These are phyloP conservation scores for Violaceomyces palustris DNA, from an alignment of 1,284 basidiomycete genomes.

Conservation along the genomic window DNA sequence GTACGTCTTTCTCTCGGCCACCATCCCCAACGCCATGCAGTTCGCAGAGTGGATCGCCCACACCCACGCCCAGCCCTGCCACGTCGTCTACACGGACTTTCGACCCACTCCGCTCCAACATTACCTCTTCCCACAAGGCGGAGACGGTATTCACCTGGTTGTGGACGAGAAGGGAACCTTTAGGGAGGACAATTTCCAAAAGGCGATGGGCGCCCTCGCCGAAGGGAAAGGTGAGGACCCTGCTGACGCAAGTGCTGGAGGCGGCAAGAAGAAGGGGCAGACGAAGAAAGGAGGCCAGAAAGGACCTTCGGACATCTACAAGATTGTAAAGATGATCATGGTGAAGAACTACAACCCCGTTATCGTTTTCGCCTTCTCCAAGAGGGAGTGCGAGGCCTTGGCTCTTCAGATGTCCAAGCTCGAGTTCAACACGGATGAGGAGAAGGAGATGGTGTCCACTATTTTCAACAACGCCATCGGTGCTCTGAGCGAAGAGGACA, in stretches of 20 bases:
- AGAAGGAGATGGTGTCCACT: constrained; percentile 78
- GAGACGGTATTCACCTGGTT: constrained; percentile 93
- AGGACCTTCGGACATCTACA: constrained; percentile 96
- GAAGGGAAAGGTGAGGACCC: constrained; percentile 79
- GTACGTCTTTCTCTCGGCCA: constrained; percentile 99
- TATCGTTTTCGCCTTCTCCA: constrained; percentile 97
- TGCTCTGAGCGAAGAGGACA: constrained; percentile 80
- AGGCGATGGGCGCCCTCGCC: constrained; percentile 90
- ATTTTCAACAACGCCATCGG: constrained; percentile 95
- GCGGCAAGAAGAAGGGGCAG: constrained; percentile 62
- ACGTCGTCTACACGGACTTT: constrained; percentile 99
- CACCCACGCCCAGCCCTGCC: constrained; percentile 94
- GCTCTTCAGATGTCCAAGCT: constrained; percentile 89
- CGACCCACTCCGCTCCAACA: constrained; percentile 96
- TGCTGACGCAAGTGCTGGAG: constrained; percentile 67
- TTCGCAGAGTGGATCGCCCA: constrained; percentile 99
- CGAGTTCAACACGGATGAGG: constrained; percentile 91
- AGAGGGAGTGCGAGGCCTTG: constrained; percentile 91
- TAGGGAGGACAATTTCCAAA: constrained; percentile 93
- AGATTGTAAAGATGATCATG: constrained; percentile 99
- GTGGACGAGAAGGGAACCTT: constrained; percentile 97
- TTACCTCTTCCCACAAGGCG: constrained; percentile 93
- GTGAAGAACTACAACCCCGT: constrained; percentile 95
- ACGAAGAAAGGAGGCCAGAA: constrained; percentile 88
- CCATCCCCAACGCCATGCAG: constrained; percentile 99